A percentile compares a stretch with the other conserved stretches of the same genome.
These are phyloP conservation scores for Mucuna pruriens DNA, from an alignment of 306 rosid species.

Conservation along the genomic window DNA sequence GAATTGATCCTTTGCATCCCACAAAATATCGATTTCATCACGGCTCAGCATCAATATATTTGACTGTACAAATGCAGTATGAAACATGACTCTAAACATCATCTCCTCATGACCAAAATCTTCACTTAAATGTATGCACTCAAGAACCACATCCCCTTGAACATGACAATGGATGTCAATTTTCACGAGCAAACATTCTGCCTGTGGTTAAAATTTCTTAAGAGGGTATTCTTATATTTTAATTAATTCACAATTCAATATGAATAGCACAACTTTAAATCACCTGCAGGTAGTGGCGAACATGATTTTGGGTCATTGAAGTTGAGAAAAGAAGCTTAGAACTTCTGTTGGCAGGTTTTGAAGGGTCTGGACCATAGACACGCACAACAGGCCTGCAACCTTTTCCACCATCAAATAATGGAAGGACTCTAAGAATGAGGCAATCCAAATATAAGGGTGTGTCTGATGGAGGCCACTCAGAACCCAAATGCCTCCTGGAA, in stretches of 20 bases:
- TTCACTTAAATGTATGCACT: conserved; percentile 83
- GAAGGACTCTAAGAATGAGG: conserved; percentile 80
- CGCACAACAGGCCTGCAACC: conserved; percentile 88
- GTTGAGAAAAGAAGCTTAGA: conserved; percentile 86
- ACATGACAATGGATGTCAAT: conserved; percentile 83
- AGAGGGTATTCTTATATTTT: conserved; percentile 43
- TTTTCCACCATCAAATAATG: conserved; percentile 71
- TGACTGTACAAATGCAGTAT: conserved; percentile 89
- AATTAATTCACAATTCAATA: conserved; percentile 35
- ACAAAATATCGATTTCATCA: conserved; percentile 78
- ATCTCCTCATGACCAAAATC: conserved; percentile 81
- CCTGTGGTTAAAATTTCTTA: conserved; percentile 74
- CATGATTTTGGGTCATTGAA: conserved; percentile 54
- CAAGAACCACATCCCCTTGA: conserved; percentile 98
- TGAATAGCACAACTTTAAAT: conserved; percentile 42
- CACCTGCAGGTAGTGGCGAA: conserved; percentile 86
- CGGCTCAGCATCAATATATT: conserved; percentile 72
- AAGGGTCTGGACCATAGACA: conserved; percentile 87
- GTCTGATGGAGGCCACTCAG: conserved; percentile 94
- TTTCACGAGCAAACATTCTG: conserved; percentile 89
- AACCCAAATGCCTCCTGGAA: conserved; percentile 87
- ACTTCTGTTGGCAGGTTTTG: conserved; percentile 69
- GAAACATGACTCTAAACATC: conserved; percentile 88
- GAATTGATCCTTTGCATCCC: conserved; percentile 93
- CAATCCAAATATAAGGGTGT: conserved; percentile 83